Conservation (phyloP, 768 basidiomycete genomes). For the Rhodosporidiobolus sp. region DNA sequence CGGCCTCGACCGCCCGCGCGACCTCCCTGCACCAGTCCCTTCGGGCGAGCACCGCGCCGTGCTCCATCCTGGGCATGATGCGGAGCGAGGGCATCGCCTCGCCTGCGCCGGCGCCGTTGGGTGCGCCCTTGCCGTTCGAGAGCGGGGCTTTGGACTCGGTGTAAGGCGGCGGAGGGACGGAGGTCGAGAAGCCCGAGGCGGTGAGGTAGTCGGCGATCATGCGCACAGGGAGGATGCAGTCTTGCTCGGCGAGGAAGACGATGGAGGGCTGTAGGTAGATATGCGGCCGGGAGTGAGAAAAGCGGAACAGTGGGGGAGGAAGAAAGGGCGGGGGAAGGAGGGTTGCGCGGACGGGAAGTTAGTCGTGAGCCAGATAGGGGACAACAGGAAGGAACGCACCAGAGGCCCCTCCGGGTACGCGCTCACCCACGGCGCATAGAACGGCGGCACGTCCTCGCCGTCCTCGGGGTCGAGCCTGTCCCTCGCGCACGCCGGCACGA, state of each 20-base stretch:
- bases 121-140: not conserved
- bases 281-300: no score
- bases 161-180: not conserved
- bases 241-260: slow-evolving; percentile 24
- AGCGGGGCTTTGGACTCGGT: not conserved
- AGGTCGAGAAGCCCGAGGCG: slow-evolving; percentile 16
- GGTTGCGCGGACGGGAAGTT: not conserved
- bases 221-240: slow-evolving; percentile 33
- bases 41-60: slow-evolving; percentile 17
- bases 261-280: slow-evolving; percentile 35
- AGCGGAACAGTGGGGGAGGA: no score
- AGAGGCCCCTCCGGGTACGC: slow-evolving; percentile 15
- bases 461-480: slow-evolving; percentile 8
- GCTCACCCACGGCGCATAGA: slow-evolving; percentile 23
- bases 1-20: slow-evolving; percentile 10
- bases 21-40: slow-evolving; percentile 12
- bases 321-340: not conserved
- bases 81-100: slow-evolving; percentile 9
- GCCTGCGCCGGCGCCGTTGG: not conserved
- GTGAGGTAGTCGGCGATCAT: slow-evolving; percentile 14
- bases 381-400: slow-evolving; percentile 7
- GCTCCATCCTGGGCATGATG: slow-evolving; percentile 24
- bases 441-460: slow-evolving; percentile 17
- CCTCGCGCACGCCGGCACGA: slow-evolving; percentile 19
- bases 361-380: not conserved